Evolutionary conservation across 2,329 filamentous ascomycete species (phyloP), one percentile per base, ranked within the genome.

Genomic region (Berkeleyomyces rouxiae): DNA sequence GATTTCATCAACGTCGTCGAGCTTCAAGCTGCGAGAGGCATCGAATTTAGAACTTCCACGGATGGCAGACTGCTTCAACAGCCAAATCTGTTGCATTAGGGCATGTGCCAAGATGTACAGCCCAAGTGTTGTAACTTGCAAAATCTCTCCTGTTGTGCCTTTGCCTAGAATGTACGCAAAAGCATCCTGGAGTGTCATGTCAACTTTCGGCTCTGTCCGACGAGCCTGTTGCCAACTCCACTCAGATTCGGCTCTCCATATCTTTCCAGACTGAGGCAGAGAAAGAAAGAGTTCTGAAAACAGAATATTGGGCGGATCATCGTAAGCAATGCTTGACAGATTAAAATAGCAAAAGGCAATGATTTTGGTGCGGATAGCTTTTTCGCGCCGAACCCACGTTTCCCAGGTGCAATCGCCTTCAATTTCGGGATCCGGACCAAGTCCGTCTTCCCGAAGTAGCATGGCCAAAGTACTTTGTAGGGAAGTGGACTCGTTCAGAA

Each of bases 71-170:
- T 86, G 82, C 67, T 86, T 85, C 31, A 87, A 71, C 44, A 88
- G 75, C 69, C 85, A 88, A 13, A 89, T 84, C 65, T 88, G 84
- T 67, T 89, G 86, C 9, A 88, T 79, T 33, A 90, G 70, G 3
- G 84, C 85, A 68, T 88, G 85, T 2, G 89, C 85, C 42, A 90
- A 75, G 6, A 87, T 79, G 66, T 89, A 88, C 67, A 86, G 86
- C 0, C 85, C 86, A 5, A 87, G 72, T 0, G 82, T 82, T 0
- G 81, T 82, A 63, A 82, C 74, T 53, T 78, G 76, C 0, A 62
- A 23, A 16, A 53, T 39, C 39, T 59, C 61, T 10, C 61, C 44
- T 23, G 53, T 33, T 13, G 53, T 55, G 23, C 60, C 47, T 44
- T 64, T 62, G 36, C 60, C 76, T 43, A 85, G 76, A 0, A 85